Base-by-base conservation (phyloP, 768 basidiomycete species). In the Hypsizygus marmoreus region DNA sequence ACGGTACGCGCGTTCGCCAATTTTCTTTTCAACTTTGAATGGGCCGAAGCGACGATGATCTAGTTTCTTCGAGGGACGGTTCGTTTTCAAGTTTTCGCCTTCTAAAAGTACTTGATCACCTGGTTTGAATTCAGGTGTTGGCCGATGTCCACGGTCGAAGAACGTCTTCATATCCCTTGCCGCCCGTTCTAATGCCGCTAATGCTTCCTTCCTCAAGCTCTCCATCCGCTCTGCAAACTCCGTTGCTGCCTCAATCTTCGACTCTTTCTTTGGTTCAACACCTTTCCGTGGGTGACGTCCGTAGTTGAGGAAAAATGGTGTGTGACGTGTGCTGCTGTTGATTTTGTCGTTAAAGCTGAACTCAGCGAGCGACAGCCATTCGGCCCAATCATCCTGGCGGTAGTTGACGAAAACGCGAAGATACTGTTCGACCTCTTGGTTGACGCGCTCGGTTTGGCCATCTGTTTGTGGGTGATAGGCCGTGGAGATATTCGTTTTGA, bases 321-420 rank as follows among this genome's bases (percentile, higher is more conserved):
- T 52, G 13, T 57, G 39, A 0, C 62, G 58, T n/a, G 61, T 70
- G 1, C 63, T 49, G 1, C 56, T 43, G 19, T 59, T 50, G 0
- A 53, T 37, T 6, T 56, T 48, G 42, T 63, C 62, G 47, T 71
- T 71, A 41, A 60, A 60, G 1, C 65, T 55, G 40, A 70, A 71
- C 30, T 71, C 60, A 0, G 66, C 58, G 11, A 59, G 54, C n/a
- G 60, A 50, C 0, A 71, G 41, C 40, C 57, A 60, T 7, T 62
- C 47, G 0, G 59, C 49, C 69, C 68, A 72, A 30, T 71, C 52
- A 29, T 58, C 51, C 44, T 67, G 64, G 16, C 53, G 43, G 25
- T 59, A 52, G 40, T 60, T 57, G 30, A 54, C 42, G 37, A 63
- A 68, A 9, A 63, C 47, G 11, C 49, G 41, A 6, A 67, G 53